Evolutionary conservation across 768 basidiomycete genomes (phyloP).

Genomic region (Neoboletus subvelutipes): DNA sequence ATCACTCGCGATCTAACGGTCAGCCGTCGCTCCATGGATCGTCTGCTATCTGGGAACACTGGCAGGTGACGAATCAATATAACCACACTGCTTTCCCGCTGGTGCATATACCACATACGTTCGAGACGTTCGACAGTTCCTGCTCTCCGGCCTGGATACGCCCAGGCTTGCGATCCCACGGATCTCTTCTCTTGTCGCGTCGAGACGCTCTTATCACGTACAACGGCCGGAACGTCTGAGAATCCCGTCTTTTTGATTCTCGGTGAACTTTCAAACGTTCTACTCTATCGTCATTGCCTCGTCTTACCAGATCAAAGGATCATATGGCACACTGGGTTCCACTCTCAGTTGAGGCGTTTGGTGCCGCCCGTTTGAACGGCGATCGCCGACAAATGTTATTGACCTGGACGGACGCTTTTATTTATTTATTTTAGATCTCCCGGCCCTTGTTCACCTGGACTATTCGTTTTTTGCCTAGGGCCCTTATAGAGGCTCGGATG

Average conservation of each 20-base stretch:
- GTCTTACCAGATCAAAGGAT: background rate
- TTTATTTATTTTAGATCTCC: background rate
- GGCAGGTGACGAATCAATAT: background rate
- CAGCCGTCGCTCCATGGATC: background rate
- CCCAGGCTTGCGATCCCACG: background rate
- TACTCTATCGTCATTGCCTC: background rate
- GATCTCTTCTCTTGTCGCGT: too few species aligned
- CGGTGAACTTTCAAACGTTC: background rate
- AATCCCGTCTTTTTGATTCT: background rate
- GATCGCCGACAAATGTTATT: background rate
- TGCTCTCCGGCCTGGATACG: background rate
- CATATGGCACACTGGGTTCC: background rate
- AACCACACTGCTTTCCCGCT: background rate
- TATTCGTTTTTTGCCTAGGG: background rate
- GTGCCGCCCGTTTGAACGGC: background rate
- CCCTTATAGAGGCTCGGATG: background rate
- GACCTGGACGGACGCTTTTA: background rate
- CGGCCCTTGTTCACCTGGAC: background rate
- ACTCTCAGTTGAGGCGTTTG: background rate
- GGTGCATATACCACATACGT: background rate
- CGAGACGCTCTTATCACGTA: background rate
- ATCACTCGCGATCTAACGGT: background rate
- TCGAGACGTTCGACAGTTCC: background rate
- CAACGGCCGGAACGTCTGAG: background rate
- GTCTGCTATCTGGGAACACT: background rate